Evolutionary conservation across 257 asterid species (phyloP), one percentile per base, ranked within the genome.

Genomic region (Primulina eburnea): DNA sequence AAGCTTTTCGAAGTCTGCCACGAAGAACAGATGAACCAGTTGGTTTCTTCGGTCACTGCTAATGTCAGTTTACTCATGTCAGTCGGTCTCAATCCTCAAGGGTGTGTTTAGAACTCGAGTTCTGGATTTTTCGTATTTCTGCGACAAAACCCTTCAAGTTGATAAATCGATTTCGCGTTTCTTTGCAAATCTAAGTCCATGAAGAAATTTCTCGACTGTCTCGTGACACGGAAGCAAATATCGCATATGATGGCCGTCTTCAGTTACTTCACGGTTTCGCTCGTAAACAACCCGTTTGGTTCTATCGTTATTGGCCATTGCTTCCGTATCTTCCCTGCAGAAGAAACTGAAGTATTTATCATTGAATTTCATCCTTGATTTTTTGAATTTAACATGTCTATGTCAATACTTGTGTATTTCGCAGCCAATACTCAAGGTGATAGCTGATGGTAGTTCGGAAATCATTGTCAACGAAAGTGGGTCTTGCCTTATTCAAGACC

Each of bases 391-490:
- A 30, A 24, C 33, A 56, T 66, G n/a, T 11, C 61, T 71, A 8
- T 59, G 21, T 7, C 8, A 30, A n/a, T 64, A 43, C 35, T 50
- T 5, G 26, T 33, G 17, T 61, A 14, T 68, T 26, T 71, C 67
- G 62, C 84, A 84, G 30, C 30, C 30, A 2, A 28, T 28, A 2
- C 30, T 28, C 30, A 28, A n/a, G 30, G 30, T 28, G 30, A 84
- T 83, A 30, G 68, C 78, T 20, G 79, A 64, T 38, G 73, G 58
- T 68, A 76, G 81, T 65, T 70, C 72, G 28, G 80, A 79, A 2
- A 76, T 84, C 60, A 86, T 86, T 20, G 72, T 79, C 35, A 79
- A 84, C 59, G 81, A 77, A 21, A 68, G 79, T 26, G 88, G 88
- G 7, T 84, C 86, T 74, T 84, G 88, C 30, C 81, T 84, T 74